Conservation (phyloP, 805 yeast species). For the Lipomyces starkeyi region DNA sequence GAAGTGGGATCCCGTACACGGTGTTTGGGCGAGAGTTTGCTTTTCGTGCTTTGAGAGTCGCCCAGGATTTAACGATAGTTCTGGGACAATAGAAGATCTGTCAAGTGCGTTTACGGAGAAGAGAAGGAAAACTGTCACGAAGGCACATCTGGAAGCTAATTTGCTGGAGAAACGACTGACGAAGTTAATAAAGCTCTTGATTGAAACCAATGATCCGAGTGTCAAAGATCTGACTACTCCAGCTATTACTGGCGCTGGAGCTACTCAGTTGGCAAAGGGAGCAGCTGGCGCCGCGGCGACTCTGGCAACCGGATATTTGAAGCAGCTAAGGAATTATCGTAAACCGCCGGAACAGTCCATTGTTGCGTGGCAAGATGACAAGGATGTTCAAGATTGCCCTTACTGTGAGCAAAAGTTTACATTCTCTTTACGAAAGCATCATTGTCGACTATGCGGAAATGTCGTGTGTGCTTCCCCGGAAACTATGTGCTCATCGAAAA, state of each 20-base stretch:
- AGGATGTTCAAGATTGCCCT: slow-evolving; percentile 58
- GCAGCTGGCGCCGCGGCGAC: slow-evolving; percentile 29
- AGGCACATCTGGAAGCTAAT: slow-evolving; percentile 58
- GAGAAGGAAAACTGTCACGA: slow-evolving; percentile 56
- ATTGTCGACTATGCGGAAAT: slow-evolving; percentile 86
- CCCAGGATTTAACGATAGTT: slow-evolving; percentile 57
- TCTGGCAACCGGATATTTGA: slow-evolving; percentile 35
- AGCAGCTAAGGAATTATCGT: slow-evolving; percentile 42
- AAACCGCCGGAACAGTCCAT: slow-evolving; percentile 53
- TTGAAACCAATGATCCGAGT: slow-evolving; percentile 36
- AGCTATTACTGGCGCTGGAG: slow-evolving; percentile 35
- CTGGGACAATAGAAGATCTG: slow-evolving; percentile 55
- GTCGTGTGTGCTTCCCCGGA: slow-evolving; percentile 74
- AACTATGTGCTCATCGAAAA: slow-evolving; percentile 73
- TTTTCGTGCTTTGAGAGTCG: slow-evolving; percentile 60
- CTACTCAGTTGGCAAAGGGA: slow-evolving; percentile 43
- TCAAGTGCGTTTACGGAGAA: slow-evolving; percentile 51
- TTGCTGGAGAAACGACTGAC: slow-evolving; percentile 64
- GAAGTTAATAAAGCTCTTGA: slow-evolving; percentile 25
- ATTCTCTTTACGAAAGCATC: slow-evolving; percentile 74
- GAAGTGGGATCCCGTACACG: slow-evolving; percentile 54
- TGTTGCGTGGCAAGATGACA: slow-evolving; percentile 71
- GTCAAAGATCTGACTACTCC: slow-evolving; percentile 34
- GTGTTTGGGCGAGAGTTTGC: slow-evolving; percentile 78
- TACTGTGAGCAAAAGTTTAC: slow-evolving; percentile 67